Evolutionary conservation across 345 rosid genomes (phyloP), one percentile per base, ranked within the genome.

Genomic region (Aegle marmelos): DNA sequence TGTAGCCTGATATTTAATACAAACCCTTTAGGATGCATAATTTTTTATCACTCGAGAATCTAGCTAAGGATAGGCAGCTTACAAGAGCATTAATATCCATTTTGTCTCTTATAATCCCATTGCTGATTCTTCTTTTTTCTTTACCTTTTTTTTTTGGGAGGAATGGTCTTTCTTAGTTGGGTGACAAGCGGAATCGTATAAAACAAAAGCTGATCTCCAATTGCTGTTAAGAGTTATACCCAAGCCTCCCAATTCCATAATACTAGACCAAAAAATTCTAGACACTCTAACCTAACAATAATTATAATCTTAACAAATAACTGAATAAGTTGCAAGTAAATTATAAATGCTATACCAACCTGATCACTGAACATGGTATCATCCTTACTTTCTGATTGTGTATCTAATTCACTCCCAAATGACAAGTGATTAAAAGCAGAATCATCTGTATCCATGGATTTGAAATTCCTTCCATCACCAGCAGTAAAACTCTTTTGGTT

Each of bases 341-440:
- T 5, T 21, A 64, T 16, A 22, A 67, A 65, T 25, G 81, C 57
- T 70, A 73, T 64, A 83, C 88, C 48, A 73, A 94, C 95, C 95
- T 89, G 84, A 67, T 79, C 88, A 76, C 76, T 79, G 25, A 70
- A 78, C 61, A 84, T 70, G 69, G 72, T 63, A 68, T 78, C 83
- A 80, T 87, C 88, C 80, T 79, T 86, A 74, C 81, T 84, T 79
- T 58, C 80, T 57, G 87, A 85, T 80, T 85, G 82, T 69, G 76
- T 71, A 75, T 80, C 86, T 45, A 83, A 67, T 28, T 76, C 82
- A 72, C 80, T 83, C 72, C 70, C 37, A 74, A 71, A 77, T n/a
- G 78, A 57, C n/a, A 79, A 34, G 72, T 78, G 81, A 72, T 65
- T 37, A 63, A 81, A 77, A 72, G 81, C 77, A 61, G 84, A 65